phyloP scores from a whole-genome alignment of 2,329 filamentous ascomycete genomes.

The Paecilomyces fulvus region DNA sequence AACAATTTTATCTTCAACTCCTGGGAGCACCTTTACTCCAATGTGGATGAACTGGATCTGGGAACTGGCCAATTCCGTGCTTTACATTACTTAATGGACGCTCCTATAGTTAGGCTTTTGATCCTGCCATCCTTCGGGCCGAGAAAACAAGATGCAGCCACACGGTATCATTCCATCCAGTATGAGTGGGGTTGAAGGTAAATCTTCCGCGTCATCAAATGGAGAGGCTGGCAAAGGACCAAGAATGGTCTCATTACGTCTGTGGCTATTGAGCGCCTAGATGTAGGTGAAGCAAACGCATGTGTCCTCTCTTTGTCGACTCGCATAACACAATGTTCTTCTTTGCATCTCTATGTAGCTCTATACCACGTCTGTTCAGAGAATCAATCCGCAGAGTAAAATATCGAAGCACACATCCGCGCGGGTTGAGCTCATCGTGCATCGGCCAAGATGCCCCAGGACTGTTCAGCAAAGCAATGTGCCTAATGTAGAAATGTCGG shows the following conservation, averaged over 20 bases:
- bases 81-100: not conserved
- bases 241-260: not conserved
- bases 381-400: not conserved
- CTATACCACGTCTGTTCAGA: not conserved
- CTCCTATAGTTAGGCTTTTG: not conserved
- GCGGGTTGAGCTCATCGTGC: not conserved
- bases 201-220: not conserved
- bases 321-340: not conserved
- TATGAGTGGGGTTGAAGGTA: not conserved
- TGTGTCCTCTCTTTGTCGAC: not conserved
- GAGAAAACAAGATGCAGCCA: not conserved
- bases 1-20: not conserved
- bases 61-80: not conserved
- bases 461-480: not conserved
- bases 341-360: not conserved
- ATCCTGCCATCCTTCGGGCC: not conserved
- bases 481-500: too few relatives aligned
- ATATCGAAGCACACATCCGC: not conserved
- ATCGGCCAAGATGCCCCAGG: not conserved
- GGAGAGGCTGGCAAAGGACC: not conserved
- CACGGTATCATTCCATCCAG: not conserved
- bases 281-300: not conserved
- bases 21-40: not conserved
- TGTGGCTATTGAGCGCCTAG: not conserved
- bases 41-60: not conserved